Conservation (phyloP, 352 stramenopile species). For the Peronospora farinosa region DNA sequence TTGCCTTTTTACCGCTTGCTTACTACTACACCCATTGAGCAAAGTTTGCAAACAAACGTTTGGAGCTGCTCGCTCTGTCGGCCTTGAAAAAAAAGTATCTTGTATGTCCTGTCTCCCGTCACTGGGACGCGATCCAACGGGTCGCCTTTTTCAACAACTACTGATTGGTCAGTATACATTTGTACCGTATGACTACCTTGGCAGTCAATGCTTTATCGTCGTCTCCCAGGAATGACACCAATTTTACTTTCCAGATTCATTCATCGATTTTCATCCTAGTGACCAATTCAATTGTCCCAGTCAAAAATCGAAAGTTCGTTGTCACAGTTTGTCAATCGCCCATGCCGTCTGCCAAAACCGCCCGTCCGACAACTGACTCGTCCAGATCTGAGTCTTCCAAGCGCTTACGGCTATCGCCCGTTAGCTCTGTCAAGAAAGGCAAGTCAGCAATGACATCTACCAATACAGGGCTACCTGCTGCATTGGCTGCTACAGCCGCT, state of each 20-base stretch:
- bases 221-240: conserved; percentile 5
- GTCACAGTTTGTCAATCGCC: conserved; percentile 3
- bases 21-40: background rate
- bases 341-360: conserved; percentile 24
- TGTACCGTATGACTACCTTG: conserved; percentile 13
- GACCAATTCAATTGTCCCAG: conserved; percentile 3
- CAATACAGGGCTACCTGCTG: conserved; percentile 2
- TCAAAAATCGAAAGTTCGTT: conserved; percentile 11
- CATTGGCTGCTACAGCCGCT: conserved; percentile 5
- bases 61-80: too few relatives aligned
- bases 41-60: too few relatives aligned
- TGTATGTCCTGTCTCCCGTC: conserved; percentile 19
- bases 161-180: conserved; percentile 23
- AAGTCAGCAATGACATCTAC: background rate
- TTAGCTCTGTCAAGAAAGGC: conserved; percentile 1
- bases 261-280: conserved; percentile 26
- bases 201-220: conserved; percentile 13
- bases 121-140: conserved; percentile 23
- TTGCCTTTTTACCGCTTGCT: too few relatives aligned
- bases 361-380: conserved; percentile 13
- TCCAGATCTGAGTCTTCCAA: conserved; percentile 7
- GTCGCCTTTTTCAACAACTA: conserved; percentile 2
- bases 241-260: conserved; percentile 23
- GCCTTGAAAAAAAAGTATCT: too few relatives aligned
- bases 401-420: conserved; percentile 10